phyloP scores from a whole-genome alignment of 1,284 basidiomycete species.

The Butyriboletus appendiculatus region DNA sequence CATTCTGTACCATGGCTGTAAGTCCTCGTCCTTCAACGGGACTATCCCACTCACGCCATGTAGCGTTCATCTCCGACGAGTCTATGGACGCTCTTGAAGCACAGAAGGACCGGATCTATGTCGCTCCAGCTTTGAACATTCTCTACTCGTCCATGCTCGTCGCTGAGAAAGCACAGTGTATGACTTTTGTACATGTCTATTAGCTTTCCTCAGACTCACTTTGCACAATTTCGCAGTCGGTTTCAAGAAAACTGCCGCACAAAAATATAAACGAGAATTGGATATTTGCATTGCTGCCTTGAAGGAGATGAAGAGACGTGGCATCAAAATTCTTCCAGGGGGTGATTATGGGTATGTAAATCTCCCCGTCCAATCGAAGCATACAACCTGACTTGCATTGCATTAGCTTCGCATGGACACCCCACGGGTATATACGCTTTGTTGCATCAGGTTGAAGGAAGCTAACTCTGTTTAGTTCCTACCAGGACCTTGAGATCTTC shows the following conservation, averaged over 20 bases:
- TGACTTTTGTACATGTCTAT: not conserved
- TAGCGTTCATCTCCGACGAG: conserved; percentile 37
- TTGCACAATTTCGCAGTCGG: conserved; percentile 16
- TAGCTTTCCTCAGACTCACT: not conserved
- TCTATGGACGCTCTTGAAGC: conserved; percentile 35
- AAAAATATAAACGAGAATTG: conserved; percentile 31
- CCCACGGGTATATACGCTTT: conserved; percentile 27
- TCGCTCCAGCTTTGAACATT: conserved; percentile 36
- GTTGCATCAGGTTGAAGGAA: not conserved
- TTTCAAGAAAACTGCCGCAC: conserved; percentile 19
- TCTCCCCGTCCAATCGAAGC: not conserved
- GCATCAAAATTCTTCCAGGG: conserved; percentile 35
- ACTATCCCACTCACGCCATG: not conserved
- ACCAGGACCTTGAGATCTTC: conserved; percentile 39
- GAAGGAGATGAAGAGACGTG: conserved; percentile 37
- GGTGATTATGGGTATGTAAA: conserved; percentile 35
- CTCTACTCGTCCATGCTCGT: conserved; percentile 31
- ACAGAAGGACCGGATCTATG: conserved; percentile 34
- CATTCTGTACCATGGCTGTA: conserved; percentile 31
- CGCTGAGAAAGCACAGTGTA: conserved; percentile 28
- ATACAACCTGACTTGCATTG: not conserved
- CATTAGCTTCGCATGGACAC: conserved; percentile 38
- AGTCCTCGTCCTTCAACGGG: not conserved
- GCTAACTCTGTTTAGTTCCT: conserved; percentile 27
- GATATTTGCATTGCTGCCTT: conserved; percentile 35